These are phyloP conservation scores for Colletotrichum camelliae DNA, from an alignment of 2,329 filamentous ascomycete genomes.

Conservation along the genomic window DNA sequence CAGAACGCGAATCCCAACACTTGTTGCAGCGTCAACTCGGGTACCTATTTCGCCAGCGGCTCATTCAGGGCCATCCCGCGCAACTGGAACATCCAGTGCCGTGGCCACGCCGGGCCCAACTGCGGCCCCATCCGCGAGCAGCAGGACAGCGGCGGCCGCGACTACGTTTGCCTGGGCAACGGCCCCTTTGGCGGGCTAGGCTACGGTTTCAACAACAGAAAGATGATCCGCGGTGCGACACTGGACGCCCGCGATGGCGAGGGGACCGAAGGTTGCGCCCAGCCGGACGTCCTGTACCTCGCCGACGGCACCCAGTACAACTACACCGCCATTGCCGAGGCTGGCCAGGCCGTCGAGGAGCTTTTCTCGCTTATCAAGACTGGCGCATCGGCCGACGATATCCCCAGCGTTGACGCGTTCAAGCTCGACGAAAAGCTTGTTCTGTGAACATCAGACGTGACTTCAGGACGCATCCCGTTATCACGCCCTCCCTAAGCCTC, in stretches of 20 bases:
- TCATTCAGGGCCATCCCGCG: conserved; percentile 4
- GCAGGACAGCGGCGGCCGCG: background rate
- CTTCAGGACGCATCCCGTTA: background rate
- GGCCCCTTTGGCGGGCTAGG: background rate
- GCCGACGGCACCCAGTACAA: conserved; percentile 16
- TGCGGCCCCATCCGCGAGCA: conserved; percentile 3
- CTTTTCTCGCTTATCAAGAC: background rate
- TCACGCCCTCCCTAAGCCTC: background rate
- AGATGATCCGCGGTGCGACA: conserved; percentile 10
- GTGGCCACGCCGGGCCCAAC: conserved; percentile 5
- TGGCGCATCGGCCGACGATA: conserved; percentile 1
- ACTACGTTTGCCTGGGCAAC: conserved; percentile 1
- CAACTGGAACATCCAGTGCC: background rate
- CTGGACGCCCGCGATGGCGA: background rate
- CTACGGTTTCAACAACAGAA: conserved; percentile 1
- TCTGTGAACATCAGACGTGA: background rate
- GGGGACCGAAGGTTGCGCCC: background rate
- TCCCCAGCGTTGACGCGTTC: background rate
- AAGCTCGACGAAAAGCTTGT: conserved; percentile 5
- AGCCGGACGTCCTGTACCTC: conserved; percentile 11
- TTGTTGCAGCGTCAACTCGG: conserved; percentile 10
- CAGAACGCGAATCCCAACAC: background rate
- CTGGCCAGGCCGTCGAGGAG: conserved; percentile 1
- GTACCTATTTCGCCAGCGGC: background rate
- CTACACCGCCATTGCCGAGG: conserved; percentile 9